Evolutionary conservation across 176 grass and related monocot genomes (phyloP), one percentile per base, ranked within the genome.

Genomic region (Chloris gayana): DNA sequence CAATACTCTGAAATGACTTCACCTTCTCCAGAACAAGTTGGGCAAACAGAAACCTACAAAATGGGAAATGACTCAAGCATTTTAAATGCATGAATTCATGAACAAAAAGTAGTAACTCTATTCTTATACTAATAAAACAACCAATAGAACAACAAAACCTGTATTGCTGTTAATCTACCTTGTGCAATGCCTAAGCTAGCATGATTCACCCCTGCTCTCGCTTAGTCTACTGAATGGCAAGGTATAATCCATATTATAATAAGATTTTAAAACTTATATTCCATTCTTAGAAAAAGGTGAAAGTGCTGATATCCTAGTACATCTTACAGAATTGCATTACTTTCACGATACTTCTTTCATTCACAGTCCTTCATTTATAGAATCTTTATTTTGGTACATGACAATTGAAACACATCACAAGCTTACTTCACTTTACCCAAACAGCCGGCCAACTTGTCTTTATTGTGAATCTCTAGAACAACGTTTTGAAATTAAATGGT

Each of bases 1-100:
- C 95, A 98, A 87, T 95, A 98, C 62, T 98, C 92, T 26, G 90
- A 98, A 93, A 95, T 88, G 34, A 89, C 58, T 81, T 93, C 95
- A 64, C 92, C 95, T 87, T 98, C 95, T 84, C 95, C 95, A 49
- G 31, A 19, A 67, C 86, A 78, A 64, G 60, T 64, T 75, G 95
- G 95, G 85, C 95, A 98, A 85, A 94, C 65, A 45, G 95, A 98
- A 85, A 98, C 95, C 95, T 98, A 86, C 62, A 83, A 75, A 74
- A 63, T 41, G 78, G 73, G 54, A 74, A 35, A 60, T 78, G 31
- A 63, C 77, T 78, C 5, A 0, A 71, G 0, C 15, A 77, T 13
- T 70, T 37, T 37, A 45, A 38, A 3, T 17, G 27, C 27, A 32
- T 64, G 14, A 32, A 29, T 10, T 35, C 34, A 35, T 35, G 34